Conservation (phyloP, 495 filamentous ascomycete species). For the Aspergillus bridgeri region DNA sequence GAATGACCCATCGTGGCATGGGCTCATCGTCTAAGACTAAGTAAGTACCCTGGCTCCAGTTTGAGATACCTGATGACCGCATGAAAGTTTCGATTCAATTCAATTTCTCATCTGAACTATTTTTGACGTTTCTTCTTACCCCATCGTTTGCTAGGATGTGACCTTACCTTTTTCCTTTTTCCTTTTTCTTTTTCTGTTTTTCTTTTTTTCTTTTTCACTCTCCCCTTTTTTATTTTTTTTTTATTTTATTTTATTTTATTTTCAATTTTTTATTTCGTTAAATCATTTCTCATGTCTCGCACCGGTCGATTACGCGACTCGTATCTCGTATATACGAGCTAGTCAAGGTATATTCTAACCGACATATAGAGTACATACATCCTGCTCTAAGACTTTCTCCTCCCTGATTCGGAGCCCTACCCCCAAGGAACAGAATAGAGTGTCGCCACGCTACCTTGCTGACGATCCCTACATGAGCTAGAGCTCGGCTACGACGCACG, state of each 20-base stretch:
- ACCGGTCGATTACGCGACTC: not conserved
- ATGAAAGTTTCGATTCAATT: not conserved
- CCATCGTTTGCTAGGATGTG: not conserved
- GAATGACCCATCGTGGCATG: not conserved
- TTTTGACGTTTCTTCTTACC: not conserved
- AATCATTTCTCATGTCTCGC: not conserved
- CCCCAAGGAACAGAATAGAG: not conserved
- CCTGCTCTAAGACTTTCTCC: not conserved
- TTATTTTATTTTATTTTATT: not conserved
- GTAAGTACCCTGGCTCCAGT: not conserved
- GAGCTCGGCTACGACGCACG: not conserved
- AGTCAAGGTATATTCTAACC: not conserved
- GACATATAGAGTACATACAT: not conserved
- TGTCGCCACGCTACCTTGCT: not conserved
- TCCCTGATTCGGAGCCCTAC: not conserved
- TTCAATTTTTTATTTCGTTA: not conserved
- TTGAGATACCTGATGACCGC: not conserved
- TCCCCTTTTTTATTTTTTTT: conserved; percentile 1
- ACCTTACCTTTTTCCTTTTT: not conserved
- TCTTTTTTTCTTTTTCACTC: conserved; percentile 2
- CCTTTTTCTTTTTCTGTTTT: conserved; percentile 2
- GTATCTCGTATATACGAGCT: not conserved
- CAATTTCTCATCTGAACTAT: not conserved
- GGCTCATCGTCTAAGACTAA: too few species aligned
- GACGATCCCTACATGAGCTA: not conserved